phyloP scores from a whole-genome alignment of 2,329 filamentous ascomycete species.

The Grosmannia serpens region DNA sequence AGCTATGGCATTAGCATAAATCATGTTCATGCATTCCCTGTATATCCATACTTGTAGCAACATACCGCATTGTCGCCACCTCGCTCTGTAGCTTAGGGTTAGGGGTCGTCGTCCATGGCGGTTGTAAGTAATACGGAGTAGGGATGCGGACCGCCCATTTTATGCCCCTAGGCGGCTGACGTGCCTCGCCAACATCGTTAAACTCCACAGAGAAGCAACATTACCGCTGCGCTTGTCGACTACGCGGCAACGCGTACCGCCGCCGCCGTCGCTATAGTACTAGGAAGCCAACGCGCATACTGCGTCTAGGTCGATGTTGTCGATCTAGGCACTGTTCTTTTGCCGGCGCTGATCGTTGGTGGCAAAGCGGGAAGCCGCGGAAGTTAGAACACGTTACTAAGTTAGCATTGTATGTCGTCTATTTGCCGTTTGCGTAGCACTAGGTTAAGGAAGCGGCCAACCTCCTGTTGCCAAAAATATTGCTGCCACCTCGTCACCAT shows the following conservation, averaged over 20 bases:
- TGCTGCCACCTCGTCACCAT: slow-evolving; percentile 21
- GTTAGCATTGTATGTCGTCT: neutral
- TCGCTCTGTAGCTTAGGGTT: neutral
- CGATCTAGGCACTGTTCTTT: neutral
- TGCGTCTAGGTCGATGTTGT: neutral
- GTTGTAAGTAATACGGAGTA: no score
- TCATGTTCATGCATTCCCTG: neutral
- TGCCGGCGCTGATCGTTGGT: neutral
- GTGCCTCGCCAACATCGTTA: neutral
- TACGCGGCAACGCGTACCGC: neutral
- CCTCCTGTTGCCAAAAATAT: neutral
- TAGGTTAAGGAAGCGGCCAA: neutral
- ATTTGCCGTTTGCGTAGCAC: neutral
- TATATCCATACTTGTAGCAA: neutral
- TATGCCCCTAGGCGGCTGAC: neutral
- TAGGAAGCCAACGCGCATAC: neutral
- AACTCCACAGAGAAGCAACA: neutral
- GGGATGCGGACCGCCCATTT: neutral
- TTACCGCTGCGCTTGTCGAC: neutral
- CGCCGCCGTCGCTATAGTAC: neutral
- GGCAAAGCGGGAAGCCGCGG: neutral
- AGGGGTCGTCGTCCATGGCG: neutral
- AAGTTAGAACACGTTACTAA: no score
- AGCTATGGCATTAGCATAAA: neutral
- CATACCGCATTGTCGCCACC: neutral